A percentile compares a stretch with the other conserved stretches of the same genome.
Evolutionary conservation across 129 eudicot genomes (phyloP).

Genomic region (Apium graveolens): DNA sequence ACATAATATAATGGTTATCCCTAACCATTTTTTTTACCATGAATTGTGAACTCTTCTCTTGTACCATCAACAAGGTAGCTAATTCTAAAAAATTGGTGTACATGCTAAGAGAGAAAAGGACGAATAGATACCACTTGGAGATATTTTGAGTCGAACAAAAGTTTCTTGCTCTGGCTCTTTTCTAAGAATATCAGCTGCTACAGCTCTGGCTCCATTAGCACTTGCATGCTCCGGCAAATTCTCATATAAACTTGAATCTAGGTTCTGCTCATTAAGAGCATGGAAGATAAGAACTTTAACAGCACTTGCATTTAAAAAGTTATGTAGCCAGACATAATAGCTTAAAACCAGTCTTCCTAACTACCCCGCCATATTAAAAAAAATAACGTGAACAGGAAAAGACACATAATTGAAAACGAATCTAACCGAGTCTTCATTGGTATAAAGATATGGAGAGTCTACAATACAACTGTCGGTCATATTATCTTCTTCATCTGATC

Average conservation of each 20-base stretch:
- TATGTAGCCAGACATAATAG: background rate
- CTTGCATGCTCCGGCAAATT: constrained; percentile 32
- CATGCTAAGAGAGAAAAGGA: constrained; percentile 3
- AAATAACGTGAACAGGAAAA: background rate
- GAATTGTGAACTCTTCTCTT: background rate
- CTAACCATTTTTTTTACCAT: background rate
- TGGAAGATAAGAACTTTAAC: background rate
- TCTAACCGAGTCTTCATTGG: constrained; percentile 62
- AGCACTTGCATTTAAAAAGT: background rate
- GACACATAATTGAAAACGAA: background rate
- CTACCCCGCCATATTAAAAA: background rate
- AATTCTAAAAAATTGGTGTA: background rate
- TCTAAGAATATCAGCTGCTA: constrained; percentile 93
- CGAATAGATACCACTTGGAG: constrained; percentile 52
- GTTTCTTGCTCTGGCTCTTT: constrained; percentile 99
- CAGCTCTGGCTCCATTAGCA: constrained; percentile 76
- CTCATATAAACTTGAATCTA: constrained; percentile 22
- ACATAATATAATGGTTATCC: background rate
- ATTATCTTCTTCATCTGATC: constrained; percentile 69
- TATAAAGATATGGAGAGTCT: constrained; percentile 43
- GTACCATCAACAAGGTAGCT: background rate
- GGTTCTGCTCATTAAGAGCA: background rate
- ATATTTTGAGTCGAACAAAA: constrained; percentile 69
- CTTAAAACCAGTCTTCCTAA: background rate
- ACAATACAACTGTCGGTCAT: constrained; percentile 34